Conservation (phyloP, 2,329 filamentous ascomycete genomes). For the Zelopaecilomyces penicillatus region DNA sequence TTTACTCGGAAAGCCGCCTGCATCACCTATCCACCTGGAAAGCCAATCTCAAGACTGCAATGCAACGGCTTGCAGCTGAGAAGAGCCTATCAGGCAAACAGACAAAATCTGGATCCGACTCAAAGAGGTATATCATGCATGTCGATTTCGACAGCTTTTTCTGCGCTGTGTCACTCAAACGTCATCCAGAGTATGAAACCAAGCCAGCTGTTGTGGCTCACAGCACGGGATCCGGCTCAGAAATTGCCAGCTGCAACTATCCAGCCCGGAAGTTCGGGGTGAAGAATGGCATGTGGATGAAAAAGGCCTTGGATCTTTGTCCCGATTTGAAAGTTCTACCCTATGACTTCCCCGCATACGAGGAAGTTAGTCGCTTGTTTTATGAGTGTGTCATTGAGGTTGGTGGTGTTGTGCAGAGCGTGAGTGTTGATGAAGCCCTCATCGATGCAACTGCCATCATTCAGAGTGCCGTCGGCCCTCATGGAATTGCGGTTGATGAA, state of each 20-base stretch:
- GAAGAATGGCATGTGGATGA: constrained; percentile 99
- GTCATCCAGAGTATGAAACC: constrained; percentile 62
- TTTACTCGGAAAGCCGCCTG: constrained; percentile 86
- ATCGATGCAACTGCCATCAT: constrained; percentile 73
- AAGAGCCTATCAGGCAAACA: constrained; percentile 41
- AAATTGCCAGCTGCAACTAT: constrained; percentile 98
- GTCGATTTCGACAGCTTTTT: constrained; percentile 99
- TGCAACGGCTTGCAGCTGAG: constrained; percentile 72
- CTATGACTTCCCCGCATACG: constrained; percentile 92
- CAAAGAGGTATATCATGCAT: constrained; percentile 79
- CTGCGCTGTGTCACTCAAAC: constrained; percentile 79
- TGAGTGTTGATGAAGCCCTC: constrained; percentile 92
- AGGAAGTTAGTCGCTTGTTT: constrained; percentile 80
- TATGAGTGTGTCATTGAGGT: constrained; percentile 76
- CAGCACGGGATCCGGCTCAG: constrained; percentile 73
- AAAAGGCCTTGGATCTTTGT: constrained; percentile 72
- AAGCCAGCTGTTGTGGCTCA: constrained; percentile 88
- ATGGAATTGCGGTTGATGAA: constrained; percentile 55
- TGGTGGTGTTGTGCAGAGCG: constrained; percentile 83
- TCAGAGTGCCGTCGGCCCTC: constrained; percentile 54
- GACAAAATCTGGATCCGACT: constrained; percentile 47
- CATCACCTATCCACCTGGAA: constrained; percentile 98
- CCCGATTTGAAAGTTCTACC: constrained; percentile 82
- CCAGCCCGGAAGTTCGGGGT: constrained; percentile 76
- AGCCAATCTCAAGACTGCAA: constrained; percentile 79